Base-by-base conservation (phyloP, 1,284 basidiomycete species). In the Sporisorium reilianum region DNA sequence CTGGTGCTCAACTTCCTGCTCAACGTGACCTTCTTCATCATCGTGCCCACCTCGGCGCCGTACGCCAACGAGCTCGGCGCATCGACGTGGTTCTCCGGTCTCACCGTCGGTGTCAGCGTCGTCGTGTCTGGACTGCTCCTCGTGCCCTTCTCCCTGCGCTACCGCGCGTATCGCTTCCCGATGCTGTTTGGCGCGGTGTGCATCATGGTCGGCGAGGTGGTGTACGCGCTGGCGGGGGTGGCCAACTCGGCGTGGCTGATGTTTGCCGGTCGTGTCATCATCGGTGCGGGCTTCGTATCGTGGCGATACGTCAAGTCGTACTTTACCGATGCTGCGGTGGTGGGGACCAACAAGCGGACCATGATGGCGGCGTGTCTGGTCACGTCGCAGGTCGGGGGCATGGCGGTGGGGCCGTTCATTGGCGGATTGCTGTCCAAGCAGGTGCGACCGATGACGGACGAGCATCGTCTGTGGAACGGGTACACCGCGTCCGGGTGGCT, bases 21-120 rank as follows among this genome's bases (percentile, higher is more conserved):
- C 55, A 77, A 77, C 66, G 53, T 73, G 45, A 73, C 70, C 9
- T 77, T 77, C 52, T 77, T 77, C 64, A 77, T 77, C 75, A 77
- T 77, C 55, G 75, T 77, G 1, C 75, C 75, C 52, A 70, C 63
- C 16, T 73, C 75, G 0, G 64, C 69, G 11, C 56, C 57, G 0
- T 73, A 73, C 44, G 70, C 75, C 46, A 70, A 69, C 64, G 57
- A 41, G 8, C 56, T 77, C 2, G 69, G 75, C 10, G 75, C 75
- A 1, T 69, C 75, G 3, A 77, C 75, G 0, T 77, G 75, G 75
- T 77, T 77, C 54, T 69, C 65, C 1, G 75, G 75, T 38, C 66
- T 77, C 28, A 69, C 70, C 25, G 72, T 77, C 45, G 75, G 75
- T 34, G 66, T 73, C 55, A 61, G 55, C 7, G 69, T 67, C 16